Conservation (phyloP, 805 yeast genomes). For the Candida fluviatilis region DNA sequence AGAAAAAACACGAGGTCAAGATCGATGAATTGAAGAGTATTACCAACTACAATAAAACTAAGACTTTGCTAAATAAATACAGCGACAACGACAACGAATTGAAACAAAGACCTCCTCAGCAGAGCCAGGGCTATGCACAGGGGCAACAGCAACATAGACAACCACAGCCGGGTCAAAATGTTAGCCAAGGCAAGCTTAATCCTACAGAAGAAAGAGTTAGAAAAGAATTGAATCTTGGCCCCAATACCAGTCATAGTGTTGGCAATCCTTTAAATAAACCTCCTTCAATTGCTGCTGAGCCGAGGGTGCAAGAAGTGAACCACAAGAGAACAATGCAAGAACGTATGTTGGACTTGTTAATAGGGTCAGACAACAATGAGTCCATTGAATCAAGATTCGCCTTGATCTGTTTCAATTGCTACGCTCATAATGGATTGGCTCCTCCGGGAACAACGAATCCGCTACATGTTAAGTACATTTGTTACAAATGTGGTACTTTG, state of each 20-base stretch:
- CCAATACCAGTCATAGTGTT: background rate
- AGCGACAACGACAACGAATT: slow-evolving; percentile 12
- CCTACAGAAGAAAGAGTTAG: slow-evolving; percentile 2
- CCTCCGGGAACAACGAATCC: slow-evolving; percentile 61
- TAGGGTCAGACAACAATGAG: slow-evolving; percentile 62
- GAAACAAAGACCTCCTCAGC: background rate
- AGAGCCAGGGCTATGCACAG: background rate
- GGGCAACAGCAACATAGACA: slow-evolving; percentile 1
- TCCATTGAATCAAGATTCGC: slow-evolving; percentile 60
- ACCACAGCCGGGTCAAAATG: background rate
- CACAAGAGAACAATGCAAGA: slow-evolving; percentile 28
- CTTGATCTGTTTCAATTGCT: slow-evolving; percentile 64
- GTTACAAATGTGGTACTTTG: slow-evolving; percentile 60
- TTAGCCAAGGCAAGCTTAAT: background rate
- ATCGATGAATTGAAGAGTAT: slow-evolving; percentile 64
- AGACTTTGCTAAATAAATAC: slow-evolving; percentile 64
- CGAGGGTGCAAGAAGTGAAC: background rate
- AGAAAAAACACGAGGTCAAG: slow-evolving; percentile 46
- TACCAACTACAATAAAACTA: slow-evolving; percentile 74
- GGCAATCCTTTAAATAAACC: background rate
- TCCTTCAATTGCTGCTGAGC: background rate
- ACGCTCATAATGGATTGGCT: slow-evolving; percentile 74
- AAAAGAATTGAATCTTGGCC: slow-evolving; percentile 8
- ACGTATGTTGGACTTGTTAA: slow-evolving; percentile 31
- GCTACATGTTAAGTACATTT: slow-evolving; percentile 46